Conservation (phyloP, 352 stramenopile genomes). For the Globisporangium uncinulatum region DNA sequence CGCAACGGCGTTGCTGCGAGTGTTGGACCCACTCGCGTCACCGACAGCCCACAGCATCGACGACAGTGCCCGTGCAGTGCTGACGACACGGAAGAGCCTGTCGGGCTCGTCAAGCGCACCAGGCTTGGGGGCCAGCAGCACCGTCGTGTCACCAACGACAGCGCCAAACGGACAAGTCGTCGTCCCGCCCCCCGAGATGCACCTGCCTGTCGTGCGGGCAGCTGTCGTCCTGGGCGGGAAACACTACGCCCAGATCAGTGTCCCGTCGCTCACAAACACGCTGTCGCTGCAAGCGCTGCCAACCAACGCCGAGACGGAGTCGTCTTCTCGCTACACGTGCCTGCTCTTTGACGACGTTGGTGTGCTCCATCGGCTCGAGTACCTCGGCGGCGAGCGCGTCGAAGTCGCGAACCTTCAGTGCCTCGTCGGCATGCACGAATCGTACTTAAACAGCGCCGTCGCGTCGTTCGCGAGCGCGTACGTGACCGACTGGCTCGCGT, state of each 20-base stretch:
- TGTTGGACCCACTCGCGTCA: slow-evolving; percentile 53
- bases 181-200: slow-evolving; percentile 58
- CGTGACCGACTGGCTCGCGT: slow-evolving; percentile 79
- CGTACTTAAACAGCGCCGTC: slow-evolving; percentile 81
- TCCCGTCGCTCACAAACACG: slow-evolving; percentile 63
- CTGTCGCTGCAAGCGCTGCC: slow-evolving; percentile 51
- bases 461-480: slow-evolving; percentile 63
- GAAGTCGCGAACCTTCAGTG: slow-evolving; percentile 66
- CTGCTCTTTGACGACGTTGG: slow-evolving; percentile 74
- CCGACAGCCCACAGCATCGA: neutral
- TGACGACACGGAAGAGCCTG: slow-evolving; percentile 7
- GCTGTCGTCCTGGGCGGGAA: slow-evolving; percentile 43
- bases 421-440: slow-evolving; percentile 79
- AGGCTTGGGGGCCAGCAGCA: neutral
- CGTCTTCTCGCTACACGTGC: slow-evolving; percentile 39
- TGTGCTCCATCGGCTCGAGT: slow-evolving; percentile 68
- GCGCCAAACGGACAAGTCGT: slow-evolving; percentile 20
- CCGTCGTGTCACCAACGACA: neutral
- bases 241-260: slow-evolving; percentile 66
- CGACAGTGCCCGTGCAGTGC: neutral
- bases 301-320: slow-evolving; percentile 29
- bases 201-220: slow-evolving; percentile 50
- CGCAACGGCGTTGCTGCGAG: slow-evolving; percentile 47
- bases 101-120: slow-evolving; percentile 6
- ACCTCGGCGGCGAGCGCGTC: slow-evolving; percentile 46